phyloP scores from a whole-genome alignment of 1,284 basidiomycete genomes.

The Schizophyllum commune region DNA sequence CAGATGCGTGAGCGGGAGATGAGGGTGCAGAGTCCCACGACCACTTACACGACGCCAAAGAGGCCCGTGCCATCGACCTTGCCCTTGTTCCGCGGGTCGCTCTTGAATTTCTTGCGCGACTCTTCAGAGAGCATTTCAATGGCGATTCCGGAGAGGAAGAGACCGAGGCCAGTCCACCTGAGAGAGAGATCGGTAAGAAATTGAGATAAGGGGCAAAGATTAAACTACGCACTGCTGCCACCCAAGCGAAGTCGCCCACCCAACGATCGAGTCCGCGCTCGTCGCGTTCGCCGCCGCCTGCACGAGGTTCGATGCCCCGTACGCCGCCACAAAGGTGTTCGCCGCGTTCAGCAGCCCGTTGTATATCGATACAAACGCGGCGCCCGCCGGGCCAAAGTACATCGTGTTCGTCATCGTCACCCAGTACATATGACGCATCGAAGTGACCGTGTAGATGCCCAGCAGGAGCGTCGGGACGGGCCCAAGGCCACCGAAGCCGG shows the following conservation, averaged over 20 bases:
- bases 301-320: conserved; percentile 1
- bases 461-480: conserved; percentile 10
- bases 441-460: conserved; percentile 10
- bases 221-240: conserved; percentile 11
- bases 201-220: not conserved
- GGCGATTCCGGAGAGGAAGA: conserved; percentile 12
- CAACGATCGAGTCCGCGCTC: not conserved
- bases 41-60: conserved; percentile 4
- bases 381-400: conserved; percentile 1
- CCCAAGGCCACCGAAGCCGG: conserved; percentile 8
- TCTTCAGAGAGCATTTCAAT: conserved; percentile 15
- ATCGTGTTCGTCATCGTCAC: conserved; percentile 6
- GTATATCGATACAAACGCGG: conserved; percentile 4
- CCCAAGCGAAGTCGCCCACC: conserved; percentile 8
- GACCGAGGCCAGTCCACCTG: conserved; percentile 10
- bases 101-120: conserved; percentile 15
- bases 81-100: conserved; percentile 14
- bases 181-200: not conserved
- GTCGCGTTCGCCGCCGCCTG: not conserved
- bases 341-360: conserved; percentile 8
- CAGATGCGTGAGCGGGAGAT: not conserved
- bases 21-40: too few species aligned
- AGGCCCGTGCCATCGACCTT: conserved; percentile 15
- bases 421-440: conserved; percentile 12
- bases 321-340: conserved; percentile 10